Conservation (phyloP, 2,329 filamentous ascomycete genomes). For the Fusarium oligoseptatum region DNA sequence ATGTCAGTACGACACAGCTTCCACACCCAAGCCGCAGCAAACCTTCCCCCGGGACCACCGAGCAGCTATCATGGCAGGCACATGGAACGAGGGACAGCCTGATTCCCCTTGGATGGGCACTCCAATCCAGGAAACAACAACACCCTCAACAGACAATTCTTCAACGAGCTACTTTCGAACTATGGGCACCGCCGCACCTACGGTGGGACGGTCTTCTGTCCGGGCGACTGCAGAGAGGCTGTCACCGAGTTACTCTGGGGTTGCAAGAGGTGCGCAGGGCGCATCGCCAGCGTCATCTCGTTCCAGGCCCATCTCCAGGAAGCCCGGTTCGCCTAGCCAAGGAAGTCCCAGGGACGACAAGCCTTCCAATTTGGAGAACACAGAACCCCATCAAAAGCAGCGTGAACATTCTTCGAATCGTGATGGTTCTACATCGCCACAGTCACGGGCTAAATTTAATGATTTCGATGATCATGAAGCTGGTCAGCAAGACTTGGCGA, state of each 20-base stretch:
- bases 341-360: conserved; percentile 14
- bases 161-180: conserved; percentile 35
- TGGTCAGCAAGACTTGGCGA: conserved; percentile 21
- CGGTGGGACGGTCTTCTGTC: conserved; percentile 11
- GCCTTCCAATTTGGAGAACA: conserved; percentile 2
- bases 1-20: conserved; percentile 52
- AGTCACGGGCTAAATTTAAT: neutral
- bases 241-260: conserved; percentile 33
- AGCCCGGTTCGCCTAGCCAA: conserved; percentile 14
- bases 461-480: neutral
- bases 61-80: conserved; percentile 67
- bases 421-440: conserved; percentile 36
- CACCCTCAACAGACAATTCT: conserved; percentile 30
- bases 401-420: conserved; percentile 20
- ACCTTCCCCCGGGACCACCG: conserved; percentile 60
- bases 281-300: conserved; percentile 21
- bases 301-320: conserved; percentile 15
- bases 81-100: conserved; percentile 74
- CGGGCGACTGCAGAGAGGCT: conserved; percentile 30
- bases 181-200: conserved; percentile 23
- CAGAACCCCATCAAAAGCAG: conserved; percentile 13
- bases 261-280: conserved; percentile 19
- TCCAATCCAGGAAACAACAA: conserved; percentile 38
- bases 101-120: conserved; percentile 64
- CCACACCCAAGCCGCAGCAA: conserved; percentile 44